These are phyloP conservation scores for Trichophyton verrucosum DNA, from an alignment of 2,329 filamentous ascomycete genomes.

Conservation along the genomic window DNA sequence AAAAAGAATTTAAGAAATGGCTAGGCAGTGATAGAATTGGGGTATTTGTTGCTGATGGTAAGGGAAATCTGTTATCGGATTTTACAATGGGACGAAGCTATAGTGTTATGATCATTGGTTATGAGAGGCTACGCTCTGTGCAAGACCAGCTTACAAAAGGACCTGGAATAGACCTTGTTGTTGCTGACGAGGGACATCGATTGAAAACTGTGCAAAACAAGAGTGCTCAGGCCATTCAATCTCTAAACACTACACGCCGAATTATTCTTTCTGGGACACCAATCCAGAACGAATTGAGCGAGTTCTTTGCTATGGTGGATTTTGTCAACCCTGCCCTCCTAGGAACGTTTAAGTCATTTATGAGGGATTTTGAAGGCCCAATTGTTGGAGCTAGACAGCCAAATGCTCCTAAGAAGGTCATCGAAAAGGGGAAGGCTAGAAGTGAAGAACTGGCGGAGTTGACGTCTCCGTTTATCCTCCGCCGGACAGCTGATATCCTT, in stretches of 20 bases:
- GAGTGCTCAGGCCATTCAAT: slow-evolving; percentile 52
- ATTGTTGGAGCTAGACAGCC: slow-evolving; percentile 54
- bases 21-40: slow-evolving; percentile 58
- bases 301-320: slow-evolving; percentile 57
- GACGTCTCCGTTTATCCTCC: slow-evolving; percentile 53
- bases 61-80: slow-evolving; percentile 49
- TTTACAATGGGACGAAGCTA: slow-evolving; percentile 58
- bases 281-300: slow-evolving; percentile 54
- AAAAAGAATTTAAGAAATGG: slow-evolving; percentile 62
- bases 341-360: slow-evolving; percentile 50
- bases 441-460: slow-evolving; percentile 49
- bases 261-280: slow-evolving; percentile 56
- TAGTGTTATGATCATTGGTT: slow-evolving; percentile 61
- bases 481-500: slow-evolving; percentile 54
- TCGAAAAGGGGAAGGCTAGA: slow-evolving; percentile 51
- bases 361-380: slow-evolving; percentile 51
- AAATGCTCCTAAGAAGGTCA: slow-evolving; percentile 46
- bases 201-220: slow-evolving; percentile 59
- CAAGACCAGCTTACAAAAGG: slow-evolving; percentile 54
- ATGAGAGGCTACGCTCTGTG: slow-evolving; percentile 55
- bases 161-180: slow-evolving; percentile 53
- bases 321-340: slow-evolving; percentile 56
- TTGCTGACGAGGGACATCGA: slow-evolving; percentile 58
- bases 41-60: slow-evolving; percentile 52
- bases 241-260: slow-evolving; percentile 48